Conservation (phyloP, 2,329 filamentous ascomycete genomes). For the Fusarium floridanum region DNA sequence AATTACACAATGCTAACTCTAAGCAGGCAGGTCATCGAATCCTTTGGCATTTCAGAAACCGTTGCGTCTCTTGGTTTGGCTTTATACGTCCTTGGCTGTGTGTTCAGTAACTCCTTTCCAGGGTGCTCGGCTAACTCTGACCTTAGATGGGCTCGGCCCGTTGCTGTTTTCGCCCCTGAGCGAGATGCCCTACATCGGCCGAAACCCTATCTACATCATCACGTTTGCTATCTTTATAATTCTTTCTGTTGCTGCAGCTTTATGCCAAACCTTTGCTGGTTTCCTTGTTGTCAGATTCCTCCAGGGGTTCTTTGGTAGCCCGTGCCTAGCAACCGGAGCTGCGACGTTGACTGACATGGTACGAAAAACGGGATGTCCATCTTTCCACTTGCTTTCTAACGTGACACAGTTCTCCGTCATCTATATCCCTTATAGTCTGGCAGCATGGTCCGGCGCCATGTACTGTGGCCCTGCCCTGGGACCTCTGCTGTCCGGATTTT, state of each 20-base stretch:
- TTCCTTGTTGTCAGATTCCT: slow-evolving; percentile 66
- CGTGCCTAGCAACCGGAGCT: slow-evolving; percentile 12
- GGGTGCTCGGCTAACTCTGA: background rate
- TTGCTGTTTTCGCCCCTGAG: background rate
- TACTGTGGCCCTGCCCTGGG: background rate
- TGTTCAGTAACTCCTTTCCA: background rate
- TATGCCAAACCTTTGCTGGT: slow-evolving; percentile 66
- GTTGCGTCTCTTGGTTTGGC: background rate
- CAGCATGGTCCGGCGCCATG: background rate
- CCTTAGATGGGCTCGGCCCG: background rate
- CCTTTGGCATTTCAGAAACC: background rate
- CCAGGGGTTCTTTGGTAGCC: slow-evolving; percentile 60
- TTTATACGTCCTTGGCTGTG: background rate
- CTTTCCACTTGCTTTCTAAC: too few relatives aligned
- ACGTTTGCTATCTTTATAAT: slow-evolving; percentile 70
- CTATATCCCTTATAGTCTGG: background rate
- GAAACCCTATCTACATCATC: slow-evolving; percentile 69
- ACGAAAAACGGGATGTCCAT: background rate
- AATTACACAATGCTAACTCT: background rate
- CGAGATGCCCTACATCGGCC: slow-evolving; percentile 67
- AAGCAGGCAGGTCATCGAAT: background rate
- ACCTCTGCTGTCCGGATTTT: background rate
- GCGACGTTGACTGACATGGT: background rate
- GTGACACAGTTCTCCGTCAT: background rate
- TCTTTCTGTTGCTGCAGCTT: slow-evolving; percentile 64